Evolutionary conservation across 345 rosid species (phyloP), one percentile per base, ranked within the genome.

Genomic region (Mallotus nudiflorus): DNA sequence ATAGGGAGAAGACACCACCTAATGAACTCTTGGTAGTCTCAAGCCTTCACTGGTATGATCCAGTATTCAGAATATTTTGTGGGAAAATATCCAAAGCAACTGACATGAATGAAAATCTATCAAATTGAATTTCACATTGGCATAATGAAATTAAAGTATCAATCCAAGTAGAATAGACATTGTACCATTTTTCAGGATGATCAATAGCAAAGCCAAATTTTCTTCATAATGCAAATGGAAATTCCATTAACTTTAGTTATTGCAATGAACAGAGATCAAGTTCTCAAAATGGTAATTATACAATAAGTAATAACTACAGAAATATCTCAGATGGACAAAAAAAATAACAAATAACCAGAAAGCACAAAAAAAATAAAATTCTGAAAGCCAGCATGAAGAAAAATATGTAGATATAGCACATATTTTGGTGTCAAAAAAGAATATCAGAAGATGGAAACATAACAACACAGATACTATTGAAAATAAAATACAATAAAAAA

Each of bases 171-270:
- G 37, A 51, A 9, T 12, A 16, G 4, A 62, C 9, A n/a, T 29
- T 57, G 14, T 1, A 11, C 20, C 19, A 58, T 42, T 29, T 16
- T n/a, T 15, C 24, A 33, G 13, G 11, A 10, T 27, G 60, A 58
- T n/a, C 22, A 9, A 19, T 53, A 50, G 25, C 0, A 50, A 53
- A 24, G 33, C 6, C 15, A n/a, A 50, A 31, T 50, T 22, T 33
- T 12, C 20, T 29, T 50, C 22, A 20, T 3, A 20, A 31, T 20
- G 5, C 51, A 62, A 62, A 62, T 24, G 20, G 6, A 42, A 42
- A 39, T 25, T 46, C 67, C 57, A 39, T 40, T 52, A 66, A 20
- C 24, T 53, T 39, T 53, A 14, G 70, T 53, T 13, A 22, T 52
- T n/a, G 28, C 64, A 60, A 14, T 35, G 4, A 39, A 53, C 28